Conservation (phyloP, 163 green algal species). For the Chlorella variabilis region DNA sequence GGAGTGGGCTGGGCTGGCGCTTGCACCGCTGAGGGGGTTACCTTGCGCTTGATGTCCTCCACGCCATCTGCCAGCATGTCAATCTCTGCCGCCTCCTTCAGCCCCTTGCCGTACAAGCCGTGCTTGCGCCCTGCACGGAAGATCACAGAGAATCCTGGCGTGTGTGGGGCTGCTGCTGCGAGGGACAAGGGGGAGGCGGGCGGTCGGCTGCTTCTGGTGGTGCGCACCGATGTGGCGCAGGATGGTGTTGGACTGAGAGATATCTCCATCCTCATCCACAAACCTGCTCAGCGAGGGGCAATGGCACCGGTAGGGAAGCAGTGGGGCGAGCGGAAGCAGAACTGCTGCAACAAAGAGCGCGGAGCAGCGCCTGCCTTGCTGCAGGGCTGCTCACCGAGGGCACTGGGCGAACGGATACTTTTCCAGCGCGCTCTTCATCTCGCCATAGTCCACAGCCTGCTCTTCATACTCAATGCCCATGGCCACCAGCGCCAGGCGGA, state of each 20-base stretch:
- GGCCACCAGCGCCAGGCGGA: slow-evolving; percentile 44
- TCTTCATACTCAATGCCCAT: slow-evolving; percentile 42
- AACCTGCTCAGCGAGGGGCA: background rate
- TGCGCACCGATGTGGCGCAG: slow-evolving; percentile 44
- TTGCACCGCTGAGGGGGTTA: too few relatives aligned
- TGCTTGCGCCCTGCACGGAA: slow-evolving; percentile 8
- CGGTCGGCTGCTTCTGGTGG: background rate
- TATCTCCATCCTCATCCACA: slow-evolving; percentile 9
- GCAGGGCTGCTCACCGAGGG: slow-evolving; percentile 31
- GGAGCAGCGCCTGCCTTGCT: too few relatives aligned
- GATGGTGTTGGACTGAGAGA: slow-evolving; percentile 65
- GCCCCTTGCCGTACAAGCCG: slow-evolving; percentile 44
- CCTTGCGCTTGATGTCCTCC: slow-evolving; percentile 22
- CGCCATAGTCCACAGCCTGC: slow-evolving; percentile 41
- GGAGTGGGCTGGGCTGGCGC: too few relatives aligned
- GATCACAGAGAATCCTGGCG: too few relatives aligned
- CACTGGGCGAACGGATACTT: slow-evolving; percentile 58
- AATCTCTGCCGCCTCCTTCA: slow-evolving; percentile 42
- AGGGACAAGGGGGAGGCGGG: too few relatives aligned
- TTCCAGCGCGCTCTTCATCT: slow-evolving; percentile 55
- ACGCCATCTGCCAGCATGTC: slow-evolving; percentile 47
- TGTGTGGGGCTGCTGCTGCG: too few relatives aligned
- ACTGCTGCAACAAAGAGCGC: too few relatives aligned
- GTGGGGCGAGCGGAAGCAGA: too few relatives aligned
- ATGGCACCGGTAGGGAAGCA: background rate